phyloP scores from a whole-genome alignment of 306 rosid genomes.

The Sicyos baderoa region DNA sequence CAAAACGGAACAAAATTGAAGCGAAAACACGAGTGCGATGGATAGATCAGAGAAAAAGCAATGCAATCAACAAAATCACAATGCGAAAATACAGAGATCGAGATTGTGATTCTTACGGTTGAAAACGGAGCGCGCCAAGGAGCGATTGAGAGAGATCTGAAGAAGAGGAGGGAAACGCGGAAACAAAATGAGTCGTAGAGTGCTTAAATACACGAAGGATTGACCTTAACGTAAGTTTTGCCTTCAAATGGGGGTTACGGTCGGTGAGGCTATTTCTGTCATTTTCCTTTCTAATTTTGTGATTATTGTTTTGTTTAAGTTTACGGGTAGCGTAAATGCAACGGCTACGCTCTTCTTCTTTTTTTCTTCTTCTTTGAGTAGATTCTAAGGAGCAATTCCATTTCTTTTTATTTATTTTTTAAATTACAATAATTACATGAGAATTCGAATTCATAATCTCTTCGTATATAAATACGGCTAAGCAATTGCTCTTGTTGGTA shows the following conservation, averaged over 20 bases:
- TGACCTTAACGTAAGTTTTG: not conserved
- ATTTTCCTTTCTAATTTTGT: not conserved
- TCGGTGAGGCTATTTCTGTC: conserved; percentile 7
- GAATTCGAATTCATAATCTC: too few relatives aligned
- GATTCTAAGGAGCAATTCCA: not conserved
- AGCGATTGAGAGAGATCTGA: not conserved
- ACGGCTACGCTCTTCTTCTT: not conserved
- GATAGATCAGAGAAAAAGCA: not conserved
- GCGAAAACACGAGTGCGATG: not conserved
- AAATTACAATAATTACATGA: too few relatives aligned
- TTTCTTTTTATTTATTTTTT: too few relatives aligned
- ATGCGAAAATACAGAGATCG: not conserved
- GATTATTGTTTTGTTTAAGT: not conserved
- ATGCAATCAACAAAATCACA: not conserved
- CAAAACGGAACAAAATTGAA: not conserved
- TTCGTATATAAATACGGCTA: too few relatives aligned
- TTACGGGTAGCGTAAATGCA: conserved; percentile 12
- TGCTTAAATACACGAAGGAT: not conserved
- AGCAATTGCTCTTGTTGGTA: too few relatives aligned
- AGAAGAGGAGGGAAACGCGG: conserved; percentile 21
- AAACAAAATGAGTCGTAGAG: not conserved
- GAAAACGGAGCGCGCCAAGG: conserved; percentile 14
- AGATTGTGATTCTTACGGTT: conserved; percentile 8
- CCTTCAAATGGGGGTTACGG: conserved; percentile 11
- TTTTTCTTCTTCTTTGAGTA: conserved; percentile 1